Evolutionary conservation across 306 rosid genomes (phyloP), one percentile per base, ranked within the genome.

Genomic region (Casuarina glauca): DNA sequence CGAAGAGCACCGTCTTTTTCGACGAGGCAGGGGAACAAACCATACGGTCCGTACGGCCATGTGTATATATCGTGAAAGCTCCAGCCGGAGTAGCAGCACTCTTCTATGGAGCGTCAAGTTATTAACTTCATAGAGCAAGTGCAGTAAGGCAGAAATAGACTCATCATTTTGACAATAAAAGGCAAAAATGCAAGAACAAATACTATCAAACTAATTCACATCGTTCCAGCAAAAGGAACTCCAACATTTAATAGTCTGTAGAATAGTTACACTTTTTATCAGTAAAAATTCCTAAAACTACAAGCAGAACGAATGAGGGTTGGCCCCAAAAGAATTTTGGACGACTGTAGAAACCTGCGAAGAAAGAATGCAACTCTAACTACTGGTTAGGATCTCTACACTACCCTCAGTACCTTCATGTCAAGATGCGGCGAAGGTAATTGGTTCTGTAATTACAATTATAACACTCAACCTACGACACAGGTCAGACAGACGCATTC

Each of bases 371-470:
- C 17, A 63, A 70, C 79, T 81, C 19, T 71, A 72, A 61, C 78
- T 80, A 70, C 76, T 20, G 73, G 84, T 69, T 86, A 70, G 80
- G 87, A 88, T 74, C 81, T 82, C 85, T 82, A 74, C 76, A 72
- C 85, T 82, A 85, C 77, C 82, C 87, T 86, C 83, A 4, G 71
- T 69, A 60, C 75, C 70, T 64, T 60, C 49, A 64, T 67, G 78
- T 76, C 70, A 66, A 77, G 79, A 62, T 15, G 81, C 76, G 66
- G 54, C 77, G 72, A 80, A 70, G 67, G 68, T 73, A 84, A 79
- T 67, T 77, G 76, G 55, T 82, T 74, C 71, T 61, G 75, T 79
- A 84, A 83, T 89, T 84, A 83, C 83, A 85, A 69, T 84, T 77
- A 78, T 83, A 77, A 82, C 76, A 80, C 71, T 80, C 70, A 78